Base-by-base conservation (phyloP, 108 stramenopile species). In the Fragilariopsis cylindrus region DNA sequence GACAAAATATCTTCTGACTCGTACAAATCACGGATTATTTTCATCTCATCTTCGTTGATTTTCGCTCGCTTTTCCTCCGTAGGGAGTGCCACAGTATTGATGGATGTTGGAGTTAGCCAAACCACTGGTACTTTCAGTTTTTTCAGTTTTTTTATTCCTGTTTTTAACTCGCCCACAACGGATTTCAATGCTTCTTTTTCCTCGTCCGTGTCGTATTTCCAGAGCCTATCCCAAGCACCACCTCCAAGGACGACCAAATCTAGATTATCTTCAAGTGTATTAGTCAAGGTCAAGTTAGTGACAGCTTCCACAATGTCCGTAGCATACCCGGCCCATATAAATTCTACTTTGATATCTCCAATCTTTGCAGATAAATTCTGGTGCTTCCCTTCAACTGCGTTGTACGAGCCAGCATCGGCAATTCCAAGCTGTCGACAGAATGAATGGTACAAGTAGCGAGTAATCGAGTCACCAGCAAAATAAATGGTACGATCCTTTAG, bases 381-480 rank as follows among this genome's bases (percentile, higher is more conserved):
- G 68, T 90, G 88, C 75, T 92, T 93, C 8, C 82, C 81, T 49
- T 75, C 65, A 19, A 84, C 81, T n/a, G 91, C 84, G 76, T 96
- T 86, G 82, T 92, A 90, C 4, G 80, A 80, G 47, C 94, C 92
- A 49, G 88, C 84, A 45, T 73, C 74, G 8, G 74, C 60, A 43
- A 88, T 72, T 45, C 95, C 95, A 65, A 93, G 69, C 9, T 87
- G 78, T 16, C 92, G 81, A 52, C 82, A 72, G 19, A 89, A 77
- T 3, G 90, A 82, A 82, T 89, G 83, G 57, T 92, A 93, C 41
- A 90, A 5, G 75, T 93, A 86, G 21, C 95, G 85, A 39, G 89
- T 91, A 65, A 88, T 87, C 8, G 86, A 87, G 73, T 96, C 95
- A 21, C 95, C 95, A 70, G 88, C 80, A 76, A 93, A 96, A 13